Base-by-base conservation (phyloP, 805 yeast species). In the Jamesozyma piceae region DNA sequence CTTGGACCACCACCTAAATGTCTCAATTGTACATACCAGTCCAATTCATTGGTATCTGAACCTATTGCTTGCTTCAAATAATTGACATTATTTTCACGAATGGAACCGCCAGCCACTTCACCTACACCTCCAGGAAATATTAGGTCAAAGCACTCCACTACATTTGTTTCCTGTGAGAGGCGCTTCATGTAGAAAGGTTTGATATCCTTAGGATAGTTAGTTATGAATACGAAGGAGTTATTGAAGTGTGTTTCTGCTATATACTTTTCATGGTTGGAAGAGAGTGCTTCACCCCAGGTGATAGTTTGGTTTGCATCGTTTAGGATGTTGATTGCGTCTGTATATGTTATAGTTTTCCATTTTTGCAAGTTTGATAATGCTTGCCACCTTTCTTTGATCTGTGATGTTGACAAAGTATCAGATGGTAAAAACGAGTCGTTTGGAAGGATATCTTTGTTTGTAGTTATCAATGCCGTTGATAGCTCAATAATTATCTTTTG, bases 231-330 rank as follows among this genome's bases (percentile, higher is more conserved):
- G 0, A 97, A 96, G 0, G 78, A 71, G 29, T 73, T 58, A 26
- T 41, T 19, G 60, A 78, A 82, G 44, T 78, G 63, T 1, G 63
- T 70, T 2, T 83, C 84, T 0, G 97, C 87, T 8, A 92, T 65
- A 82, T 85, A 85, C 63, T 86, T 89, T 60, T 92, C 99, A 55
- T 90, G 95, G 51, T 86, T 95, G 0, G 94, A 78, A 43, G 76
- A 76, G 26, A 92, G 63, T 1, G 79, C 73, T 24, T 76, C 82
- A 4, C 95, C 95, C 81, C 87, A 82, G 2, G 76, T 46, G 24
- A 50, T 24, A 17, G 15, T 27, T 5, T 24, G 20, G 20, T 29
- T 15, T 8, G 69, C 10, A 60, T 43, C 2, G 59, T 59, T 2
- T 52, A 49, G 27, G 56, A 53, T n/a, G 47, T 55, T 71, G 4